These are phyloP conservation scores for Rhizophora mangle DNA, from an alignment of 345 rosid genomes.

Conservation along the genomic window DNA sequence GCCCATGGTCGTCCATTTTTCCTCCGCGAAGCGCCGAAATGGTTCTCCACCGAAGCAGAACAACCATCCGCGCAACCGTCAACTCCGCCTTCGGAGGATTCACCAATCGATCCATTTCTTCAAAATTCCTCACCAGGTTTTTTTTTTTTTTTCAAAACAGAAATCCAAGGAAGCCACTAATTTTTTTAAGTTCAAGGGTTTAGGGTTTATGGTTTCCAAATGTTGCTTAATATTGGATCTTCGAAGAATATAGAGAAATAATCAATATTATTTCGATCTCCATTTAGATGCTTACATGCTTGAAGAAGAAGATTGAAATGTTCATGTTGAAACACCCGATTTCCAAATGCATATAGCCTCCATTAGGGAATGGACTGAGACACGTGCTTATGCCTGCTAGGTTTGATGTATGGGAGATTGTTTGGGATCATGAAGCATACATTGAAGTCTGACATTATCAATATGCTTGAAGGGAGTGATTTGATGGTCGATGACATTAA, in stretches of 20 bases:
- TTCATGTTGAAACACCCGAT: too few relatives aligned
- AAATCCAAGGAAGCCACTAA: too few relatives aligned
- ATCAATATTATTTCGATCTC: too few relatives aligned
- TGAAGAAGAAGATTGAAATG: too few relatives aligned
- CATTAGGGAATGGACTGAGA: neutral
- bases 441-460: neutral
- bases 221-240: neutral
- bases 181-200: neutral
- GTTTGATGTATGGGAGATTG: neutral
- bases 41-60: conserved; percentile 2
- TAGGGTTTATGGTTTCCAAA: neutral
- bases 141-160: too few relatives aligned
- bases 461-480: neutral
- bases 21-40: conserved; percentile 27
- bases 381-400: neutral
- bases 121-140: neutral
- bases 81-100: neutral
- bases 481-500: neutral
- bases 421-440: conserved; percentile 3
- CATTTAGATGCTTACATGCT: too few relatives aligned
- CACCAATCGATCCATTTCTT: neutral
- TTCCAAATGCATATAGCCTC: too few relatives aligned
- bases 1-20: conserved; percentile 16
- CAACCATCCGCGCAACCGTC: neutral
- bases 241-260: neutral